phyloP scores from a whole-genome alignment of 495 filamentous ascomycete species.

The Daldinia bambusicola region DNA sequence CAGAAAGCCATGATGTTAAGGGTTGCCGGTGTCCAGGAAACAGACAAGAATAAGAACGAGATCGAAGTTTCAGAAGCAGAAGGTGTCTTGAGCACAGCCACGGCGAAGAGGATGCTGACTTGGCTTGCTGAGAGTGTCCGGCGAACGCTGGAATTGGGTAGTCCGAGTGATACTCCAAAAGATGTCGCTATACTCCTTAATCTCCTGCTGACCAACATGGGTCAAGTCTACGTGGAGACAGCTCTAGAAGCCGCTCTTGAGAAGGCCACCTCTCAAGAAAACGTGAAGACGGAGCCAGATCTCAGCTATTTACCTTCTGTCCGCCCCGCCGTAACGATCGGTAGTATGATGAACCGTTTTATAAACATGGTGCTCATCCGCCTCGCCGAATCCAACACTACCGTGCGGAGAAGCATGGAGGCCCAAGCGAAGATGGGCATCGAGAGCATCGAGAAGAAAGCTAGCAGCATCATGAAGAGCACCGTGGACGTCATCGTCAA shows the following conservation, averaged over 20 bases:
- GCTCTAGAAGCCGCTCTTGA: slow-evolving; percentile 88
- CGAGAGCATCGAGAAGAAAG: slow-evolving; percentile 85
- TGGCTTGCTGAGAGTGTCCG: slow-evolving; percentile 98
- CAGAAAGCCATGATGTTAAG: slow-evolving; percentile 88
- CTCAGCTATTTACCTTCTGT: slow-evolving; percentile 82
- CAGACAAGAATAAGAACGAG: slow-evolving; percentile 69
- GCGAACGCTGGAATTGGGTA: slow-evolving; percentile 87
- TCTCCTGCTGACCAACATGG: slow-evolving; percentile 88
- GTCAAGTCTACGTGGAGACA: slow-evolving; percentile 93
- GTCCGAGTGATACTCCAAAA: slow-evolving; percentile 88
- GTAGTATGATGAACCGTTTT: slow-evolving; percentile 90
- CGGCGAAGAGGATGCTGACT: slow-evolving; percentile 94
- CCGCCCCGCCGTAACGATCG: slow-evolving; percentile 84
- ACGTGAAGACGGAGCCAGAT: slow-evolving; percentile 84
- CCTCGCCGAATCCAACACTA: slow-evolving; percentile 86
- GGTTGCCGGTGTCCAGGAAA: slow-evolving; percentile 75
- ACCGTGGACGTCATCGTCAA: slow-evolving; percentile 84
- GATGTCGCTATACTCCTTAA: slow-evolving; percentile 89
- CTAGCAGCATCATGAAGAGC: slow-evolving; percentile 84
- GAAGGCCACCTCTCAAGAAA: slow-evolving; percentile 77
- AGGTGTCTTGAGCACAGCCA: slow-evolving; percentile 81
- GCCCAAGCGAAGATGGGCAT: slow-evolving; percentile 78
- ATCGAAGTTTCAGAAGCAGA: slow-evolving; percentile 92
- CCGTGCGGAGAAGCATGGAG: slow-evolving; percentile 89
- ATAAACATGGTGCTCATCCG: slow-evolving; percentile 91